These are phyloP conservation scores for Cardamine chenopodiifolia DNA, from an alignment of 345 rosid species.

Conservation along the genomic window DNA sequence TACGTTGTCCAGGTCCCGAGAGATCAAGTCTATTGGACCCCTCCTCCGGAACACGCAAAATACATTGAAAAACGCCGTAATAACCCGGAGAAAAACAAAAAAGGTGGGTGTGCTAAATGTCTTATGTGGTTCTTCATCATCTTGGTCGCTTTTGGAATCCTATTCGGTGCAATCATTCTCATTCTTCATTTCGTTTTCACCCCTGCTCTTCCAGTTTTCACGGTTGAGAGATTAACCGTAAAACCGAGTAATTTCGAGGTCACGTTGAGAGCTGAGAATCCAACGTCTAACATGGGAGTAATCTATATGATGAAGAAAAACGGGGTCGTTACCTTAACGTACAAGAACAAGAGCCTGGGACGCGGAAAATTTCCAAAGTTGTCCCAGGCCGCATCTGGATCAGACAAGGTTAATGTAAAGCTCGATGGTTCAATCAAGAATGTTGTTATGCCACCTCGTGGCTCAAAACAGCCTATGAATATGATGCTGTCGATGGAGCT, in stretches of 20 bases:
- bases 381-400: slow-evolving; percentile 35
- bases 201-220: slow-evolving; percentile 29
- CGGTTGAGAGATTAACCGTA: slow-evolving; percentile 17
- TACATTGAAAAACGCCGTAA: slow-evolving; percentile 45
- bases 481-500: slow-evolving; percentile 41
- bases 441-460: slow-evolving; percentile 33
- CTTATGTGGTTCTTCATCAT: slow-evolving; percentile 34
- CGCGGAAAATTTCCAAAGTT: slow-evolving; percentile 45
- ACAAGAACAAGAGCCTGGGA: slow-evolving; percentile 48
- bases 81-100: slow-evolving; percentile 31
- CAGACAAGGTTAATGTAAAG: slow-evolving; percentile 15
- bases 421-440: slow-evolving; percentile 28
- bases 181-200: slow-evolving; percentile 11
- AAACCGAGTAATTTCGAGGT: slow-evolving; percentile 21
- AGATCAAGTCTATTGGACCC: slow-evolving; percentile 68
- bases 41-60: slow-evolving; percentile 60
- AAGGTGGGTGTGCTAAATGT: slow-evolving; percentile 14
- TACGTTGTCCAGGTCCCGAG: slow-evolving; percentile 67
- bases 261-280: slow-evolving; percentile 46
- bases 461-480: slow-evolving; percentile 26
- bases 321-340: slow-evolving; percentile 33
- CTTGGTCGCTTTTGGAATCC: slow-evolving; percentile 29
- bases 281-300: slow-evolving; percentile 44
- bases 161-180: slow-evolving; percentile 28
- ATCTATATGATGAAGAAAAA: slow-evolving; percentile 35